Conservation (phyloP, 164 flowering plant species). For the Vitis labrusca region DNA sequence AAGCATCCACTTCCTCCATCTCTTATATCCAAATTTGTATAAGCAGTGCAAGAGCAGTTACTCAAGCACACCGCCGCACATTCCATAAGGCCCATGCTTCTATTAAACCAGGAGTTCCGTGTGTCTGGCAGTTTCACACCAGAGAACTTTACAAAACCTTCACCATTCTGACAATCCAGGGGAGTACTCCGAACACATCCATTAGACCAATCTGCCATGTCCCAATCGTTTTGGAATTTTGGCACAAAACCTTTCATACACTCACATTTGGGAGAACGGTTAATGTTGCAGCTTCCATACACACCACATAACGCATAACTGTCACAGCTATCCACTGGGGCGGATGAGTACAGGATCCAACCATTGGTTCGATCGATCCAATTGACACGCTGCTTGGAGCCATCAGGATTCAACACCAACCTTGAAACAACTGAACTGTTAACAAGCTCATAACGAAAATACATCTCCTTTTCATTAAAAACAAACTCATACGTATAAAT, state of each 20-base stretch:
- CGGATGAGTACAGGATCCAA: background rate
- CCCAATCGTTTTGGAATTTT: conserved; percentile 15
- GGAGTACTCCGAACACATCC: conserved; percentile 20
- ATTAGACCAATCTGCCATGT: conserved; percentile 5
- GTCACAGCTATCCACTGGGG: background rate
- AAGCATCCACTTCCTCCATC: conserved; percentile 12
- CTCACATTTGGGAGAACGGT: conserved; percentile 5
- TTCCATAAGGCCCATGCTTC: background rate
- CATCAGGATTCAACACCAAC: background rate
- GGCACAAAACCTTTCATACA: conserved; percentile 25
- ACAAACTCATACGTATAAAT: background rate
- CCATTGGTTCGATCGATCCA: background rate
- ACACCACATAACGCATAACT: conserved; percentile 11
- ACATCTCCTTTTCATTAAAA: background rate
- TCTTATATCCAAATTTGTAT: too few species aligned
- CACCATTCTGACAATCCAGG: conserved; percentile 12
- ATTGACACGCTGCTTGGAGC: background rate
- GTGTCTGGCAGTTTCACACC: too few species aligned
- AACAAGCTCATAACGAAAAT: background rate
- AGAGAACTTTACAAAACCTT: conserved; percentile 11
- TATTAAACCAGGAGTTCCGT: conserved; percentile 16
- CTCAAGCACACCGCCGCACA: background rate
- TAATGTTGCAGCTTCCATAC: conserved; percentile 4
- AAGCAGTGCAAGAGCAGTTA: too few species aligned
- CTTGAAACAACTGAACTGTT: background rate